phyloP scores from a whole-genome alignment of 2,329 filamentous ascomycete species.

The Colletotrichum plurivorum region DNA sequence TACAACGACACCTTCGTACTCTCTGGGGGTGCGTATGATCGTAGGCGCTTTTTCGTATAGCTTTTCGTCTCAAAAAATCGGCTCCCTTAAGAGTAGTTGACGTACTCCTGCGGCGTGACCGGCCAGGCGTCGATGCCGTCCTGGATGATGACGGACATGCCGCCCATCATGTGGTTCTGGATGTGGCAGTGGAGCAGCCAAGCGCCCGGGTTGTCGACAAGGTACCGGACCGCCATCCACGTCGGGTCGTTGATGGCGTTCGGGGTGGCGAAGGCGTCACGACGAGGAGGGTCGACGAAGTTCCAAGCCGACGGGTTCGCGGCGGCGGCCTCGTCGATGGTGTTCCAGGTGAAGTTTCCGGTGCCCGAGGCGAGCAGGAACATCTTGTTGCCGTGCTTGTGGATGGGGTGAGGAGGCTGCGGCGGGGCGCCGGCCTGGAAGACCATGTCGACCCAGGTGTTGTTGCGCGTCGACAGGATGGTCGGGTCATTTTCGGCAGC shows the following conservation, averaged over 20 bases:
- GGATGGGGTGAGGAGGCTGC: slow-evolving; percentile 72
- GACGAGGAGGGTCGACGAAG: slow-evolving; percentile 65
- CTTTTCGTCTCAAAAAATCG: not conserved
- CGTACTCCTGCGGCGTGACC: slow-evolving; percentile 55
- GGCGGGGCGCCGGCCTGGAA: slow-evolving; percentile 58
- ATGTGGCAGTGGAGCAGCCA: slow-evolving; percentile 72
- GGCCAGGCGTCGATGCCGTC: slow-evolving; percentile 63
- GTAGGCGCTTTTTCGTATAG: not conserved
- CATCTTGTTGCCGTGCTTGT: slow-evolving; percentile 75
- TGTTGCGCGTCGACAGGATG: slow-evolving; percentile 61
- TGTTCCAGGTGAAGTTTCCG: slow-evolving; percentile 65
- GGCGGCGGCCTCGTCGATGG: slow-evolving; percentile 65
- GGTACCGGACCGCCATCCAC: slow-evolving; percentile 68
- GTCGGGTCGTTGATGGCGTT: slow-evolving; percentile 47
- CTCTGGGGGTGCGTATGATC: slow-evolving; percentile 1
- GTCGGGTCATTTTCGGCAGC: slow-evolving; percentile 55
- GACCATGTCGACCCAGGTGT: slow-evolving; percentile 70
- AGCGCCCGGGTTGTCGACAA: slow-evolving; percentile 65
- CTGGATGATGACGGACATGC: slow-evolving; percentile 68
- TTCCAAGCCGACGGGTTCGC: slow-evolving; percentile 68
- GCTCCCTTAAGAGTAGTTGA: slow-evolving; percentile 15
- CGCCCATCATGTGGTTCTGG: slow-evolving; percentile 65
- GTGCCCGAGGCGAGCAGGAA: slow-evolving; percentile 67
- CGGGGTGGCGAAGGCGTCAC: slow-evolving; percentile 63
- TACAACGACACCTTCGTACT: slow-evolving; percentile 17